These are phyloP conservation scores for Pisolithus thermaeus DNA, from an alignment of 1,284 basidiomycete genomes.

Conservation along the genomic window DNA sequence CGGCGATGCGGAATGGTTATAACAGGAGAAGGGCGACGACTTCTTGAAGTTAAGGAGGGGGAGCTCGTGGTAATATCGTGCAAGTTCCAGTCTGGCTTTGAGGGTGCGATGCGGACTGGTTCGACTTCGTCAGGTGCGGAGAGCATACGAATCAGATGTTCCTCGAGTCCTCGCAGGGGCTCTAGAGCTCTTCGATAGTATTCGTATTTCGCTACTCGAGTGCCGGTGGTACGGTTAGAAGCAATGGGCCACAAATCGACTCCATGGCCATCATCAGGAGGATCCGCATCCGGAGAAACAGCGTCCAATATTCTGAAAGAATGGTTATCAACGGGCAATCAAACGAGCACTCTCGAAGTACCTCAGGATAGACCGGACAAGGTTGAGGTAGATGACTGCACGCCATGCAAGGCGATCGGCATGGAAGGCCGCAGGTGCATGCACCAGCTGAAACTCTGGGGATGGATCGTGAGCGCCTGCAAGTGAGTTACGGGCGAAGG, in stretches of 20 bases:
- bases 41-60: constrained; percentile 16
- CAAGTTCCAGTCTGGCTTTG: constrained; percentile 30
- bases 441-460: constrained; percentile 74
- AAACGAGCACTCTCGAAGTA: constrained; percentile 23
- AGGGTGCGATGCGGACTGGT: constrained; percentile 38
- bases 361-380: constrained; percentile 74
- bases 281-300: constrained; percentile 57
- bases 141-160: constrained; percentile 56
- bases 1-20: constrained; percentile 41
- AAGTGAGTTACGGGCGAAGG: neutral
- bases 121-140: constrained; percentile 57
- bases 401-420: constrained; percentile 78
- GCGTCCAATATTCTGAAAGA: constrained; percentile 63
- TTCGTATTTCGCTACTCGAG: constrained; percentile 53
- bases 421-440: constrained; percentile 65
- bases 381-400: constrained; percentile 77
- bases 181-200: constrained; percentile 53
- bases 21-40: constrained; percentile 42
- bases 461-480: constrained; percentile 12
- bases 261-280: constrained; percentile 47
- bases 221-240: constrained; percentile 41
- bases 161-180: constrained; percentile 63
- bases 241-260: constrained; percentile 45
- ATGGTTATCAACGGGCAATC: constrained; percentile 3
- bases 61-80: constrained; percentile 12